phyloP scores from a whole-genome alignment of 352 stramenopile species.

The Globisporangium radiosum region DNA sequence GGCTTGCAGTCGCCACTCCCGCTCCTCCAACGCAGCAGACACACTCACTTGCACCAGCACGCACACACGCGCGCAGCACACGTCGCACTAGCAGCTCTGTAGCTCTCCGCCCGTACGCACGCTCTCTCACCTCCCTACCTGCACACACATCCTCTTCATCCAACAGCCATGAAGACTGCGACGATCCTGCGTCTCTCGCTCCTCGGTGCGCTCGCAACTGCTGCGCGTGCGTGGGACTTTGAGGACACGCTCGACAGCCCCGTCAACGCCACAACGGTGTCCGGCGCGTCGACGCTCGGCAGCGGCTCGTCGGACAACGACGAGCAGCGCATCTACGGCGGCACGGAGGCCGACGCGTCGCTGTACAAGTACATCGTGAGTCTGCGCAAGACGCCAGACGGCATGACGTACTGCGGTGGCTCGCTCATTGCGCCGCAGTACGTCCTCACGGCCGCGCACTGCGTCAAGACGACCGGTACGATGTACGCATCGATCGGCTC shows the following conservation, averaged over 20 bases:
- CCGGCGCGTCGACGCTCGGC: neutral
- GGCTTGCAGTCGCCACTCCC: too few species aligned
- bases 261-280: conserved; percentile 3
- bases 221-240: conserved; percentile 15
- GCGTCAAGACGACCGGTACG: conserved; percentile 31
- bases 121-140: too few species aligned
- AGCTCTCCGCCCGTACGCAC: too few species aligned
- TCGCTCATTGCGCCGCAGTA: conserved; percentile 55
- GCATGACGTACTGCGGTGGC: conserved; percentile 56
- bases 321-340: conserved; percentile 53
- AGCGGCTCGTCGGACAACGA: conserved; percentile 23
- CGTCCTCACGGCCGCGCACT: conserved; percentile 69
- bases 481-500: conserved; percentile 56
- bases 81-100: too few species aligned
- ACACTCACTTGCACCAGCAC: too few species aligned
- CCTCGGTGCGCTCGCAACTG: conserved; percentile 4
- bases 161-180: conserved; percentile 5
- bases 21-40: too few species aligned
- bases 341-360: conserved; percentile 40
- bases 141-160: too few species aligned
- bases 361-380: conserved; percentile 53
- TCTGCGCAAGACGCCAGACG: conserved; percentile 32
- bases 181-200: conserved; percentile 9
- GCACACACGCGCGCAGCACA: too few species aligned
- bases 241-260: conserved; percentile 16